A percentile compares a stretch with the other conserved stretches of the same genome.
These are phyloP conservation scores for Oidiodendron maius DNA, from an alignment of 495 filamentous ascomycete genomes.

Conservation along the genomic window DNA sequence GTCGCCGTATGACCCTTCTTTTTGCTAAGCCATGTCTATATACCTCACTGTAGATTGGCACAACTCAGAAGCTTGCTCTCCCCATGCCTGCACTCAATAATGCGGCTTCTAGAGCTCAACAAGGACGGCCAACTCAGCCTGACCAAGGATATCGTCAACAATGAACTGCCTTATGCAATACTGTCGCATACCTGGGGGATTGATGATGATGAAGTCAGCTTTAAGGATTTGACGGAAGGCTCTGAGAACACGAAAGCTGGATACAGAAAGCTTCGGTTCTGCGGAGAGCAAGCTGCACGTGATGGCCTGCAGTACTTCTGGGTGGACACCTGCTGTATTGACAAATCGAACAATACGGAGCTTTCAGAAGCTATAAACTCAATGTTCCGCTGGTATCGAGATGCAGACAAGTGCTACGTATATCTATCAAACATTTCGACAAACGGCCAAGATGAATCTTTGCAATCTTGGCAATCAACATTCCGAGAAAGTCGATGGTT, in stretches of 20 bases:
- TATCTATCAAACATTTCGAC: conserved; percentile 8
- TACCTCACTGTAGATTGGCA: background rate
- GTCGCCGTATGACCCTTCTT: background rate
- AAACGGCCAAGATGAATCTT: background rate
- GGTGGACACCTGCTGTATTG: too few relatives aligned
- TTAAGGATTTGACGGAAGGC: background rate
- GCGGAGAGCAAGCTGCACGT: background rate
- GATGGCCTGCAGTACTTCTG: conserved; percentile 1
- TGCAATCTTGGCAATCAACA: conserved; percentile 1
- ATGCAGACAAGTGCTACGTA: too few relatives aligned
- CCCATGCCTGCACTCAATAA: background rate
- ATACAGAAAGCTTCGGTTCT: conserved; percentile 2
- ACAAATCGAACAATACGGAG: too few relatives aligned
- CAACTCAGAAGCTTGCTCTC: background rate
- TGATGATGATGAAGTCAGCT: background rate
- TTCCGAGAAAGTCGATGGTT: too few relatives aligned
- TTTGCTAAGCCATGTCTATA: background rate
- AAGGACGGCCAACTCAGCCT: background rate
- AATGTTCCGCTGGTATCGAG: too few relatives aligned
- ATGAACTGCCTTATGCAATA: background rate
- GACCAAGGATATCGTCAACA: background rate
- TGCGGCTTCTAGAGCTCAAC: background rate
- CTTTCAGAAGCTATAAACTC: too few relatives aligned
- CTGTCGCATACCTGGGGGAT: background rate
- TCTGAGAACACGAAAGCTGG: background rate